Evolutionary conservation across 352 stramenopile genomes (phyloP), one percentile per base, ranked within the genome.

Genomic region (Elongisporangium prolatum): DNA sequence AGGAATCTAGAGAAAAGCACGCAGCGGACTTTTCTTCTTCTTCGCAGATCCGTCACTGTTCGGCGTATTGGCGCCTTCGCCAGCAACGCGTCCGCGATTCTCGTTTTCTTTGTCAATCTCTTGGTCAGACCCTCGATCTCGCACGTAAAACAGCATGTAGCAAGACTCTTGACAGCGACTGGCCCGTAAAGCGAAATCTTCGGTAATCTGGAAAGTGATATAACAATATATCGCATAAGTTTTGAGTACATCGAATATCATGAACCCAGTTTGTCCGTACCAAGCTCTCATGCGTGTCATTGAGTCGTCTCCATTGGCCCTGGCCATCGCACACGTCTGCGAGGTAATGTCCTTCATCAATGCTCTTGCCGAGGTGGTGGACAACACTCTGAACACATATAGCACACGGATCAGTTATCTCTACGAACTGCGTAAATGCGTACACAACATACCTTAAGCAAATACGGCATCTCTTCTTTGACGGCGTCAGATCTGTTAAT

Each of bases 91-190:
- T 22, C 21, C 51, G 16, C 51, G 54, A 47, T 69, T 78, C 9
- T 63, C 58, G 56, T 91, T 93, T 67, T 93, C 81, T 53, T 93
- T 91, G 63, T 86, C 80, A 48, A 44, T 53, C 16, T 60, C 64
- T 21, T 59, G 66, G 16, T 80, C 69, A 4, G 64, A 63, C 38
- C 34, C 34, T 17, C 11, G 34, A 4, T 44, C 11, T 44, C 77
- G 75, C 22, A 92, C 80, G 57, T 94, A 96, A 57, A 96, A 93
- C 25, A 94, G 74, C 80, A 96, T 90, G 59, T 96, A 96, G 59
- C 84, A 93, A 16, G 84, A 93, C 57, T 93, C 82, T 44, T 92
- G 84, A 25, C 82, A 91, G 25, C 82, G 78, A 14, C 74, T 91
- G 49, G 84, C 77, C 49, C 80, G 69, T 24, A 92, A 56, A 8